These are phyloP conservation scores for Backusella sp. DNA, from an alignment of 192 early-diverging fungal genomes.

Conservation along the genomic window DNA sequence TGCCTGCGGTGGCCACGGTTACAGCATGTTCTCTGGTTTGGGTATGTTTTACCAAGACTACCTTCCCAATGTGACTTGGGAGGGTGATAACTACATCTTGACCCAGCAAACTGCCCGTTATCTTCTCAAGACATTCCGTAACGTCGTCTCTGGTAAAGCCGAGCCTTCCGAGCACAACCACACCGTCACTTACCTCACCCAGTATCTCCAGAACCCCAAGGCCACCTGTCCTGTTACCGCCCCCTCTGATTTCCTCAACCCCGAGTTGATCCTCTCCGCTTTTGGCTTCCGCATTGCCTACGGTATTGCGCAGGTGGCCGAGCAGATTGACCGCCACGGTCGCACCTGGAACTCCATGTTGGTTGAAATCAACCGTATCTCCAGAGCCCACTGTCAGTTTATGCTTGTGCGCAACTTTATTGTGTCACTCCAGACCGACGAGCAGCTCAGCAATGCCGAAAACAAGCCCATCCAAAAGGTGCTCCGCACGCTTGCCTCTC, in stretches of 20 bases:
- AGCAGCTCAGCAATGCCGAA: slow-evolving; percentile 36
- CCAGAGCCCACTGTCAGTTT: slow-evolving; percentile 77
- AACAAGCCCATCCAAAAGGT: slow-evolving; percentile 40
- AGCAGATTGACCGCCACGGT: slow-evolving; percentile 59
- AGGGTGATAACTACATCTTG: slow-evolving; percentile 84
- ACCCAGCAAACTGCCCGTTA: slow-evolving; percentile 85
- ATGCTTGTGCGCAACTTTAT: slow-evolving; percentile 75
- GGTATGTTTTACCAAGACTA: slow-evolving; percentile 66
- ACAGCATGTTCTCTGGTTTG: slow-evolving; percentile 72
- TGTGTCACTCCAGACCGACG: slow-evolving; percentile 49
- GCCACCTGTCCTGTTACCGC: slow-evolving; percentile 56
- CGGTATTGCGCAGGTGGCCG: slow-evolving; percentile 59
- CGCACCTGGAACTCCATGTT: slow-evolving; percentile 75
- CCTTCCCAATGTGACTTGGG: slow-evolving; percentile 77
- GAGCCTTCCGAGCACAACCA: slow-evolving; percentile 45
- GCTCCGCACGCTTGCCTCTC: slow-evolving; percentile 38
- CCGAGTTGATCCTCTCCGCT: slow-evolving; percentile 61
- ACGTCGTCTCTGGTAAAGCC: slow-evolving; percentile 49
- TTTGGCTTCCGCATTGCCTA: slow-evolving; percentile 75
- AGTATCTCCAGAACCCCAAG: slow-evolving; percentile 54
- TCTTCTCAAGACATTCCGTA: slow-evolving; percentile 67
- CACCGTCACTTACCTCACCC: slow-evolving; percentile 44
- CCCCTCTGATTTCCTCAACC: slow-evolving; percentile 56
- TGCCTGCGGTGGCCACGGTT: slow-evolving; percentile 79
- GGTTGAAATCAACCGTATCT: slow-evolving; percentile 71